These are phyloP conservation scores for Hymenoscyphus scutula DNA, from an alignment of 2,329 filamentous ascomycete genomes.

Conservation along the genomic window DNA sequence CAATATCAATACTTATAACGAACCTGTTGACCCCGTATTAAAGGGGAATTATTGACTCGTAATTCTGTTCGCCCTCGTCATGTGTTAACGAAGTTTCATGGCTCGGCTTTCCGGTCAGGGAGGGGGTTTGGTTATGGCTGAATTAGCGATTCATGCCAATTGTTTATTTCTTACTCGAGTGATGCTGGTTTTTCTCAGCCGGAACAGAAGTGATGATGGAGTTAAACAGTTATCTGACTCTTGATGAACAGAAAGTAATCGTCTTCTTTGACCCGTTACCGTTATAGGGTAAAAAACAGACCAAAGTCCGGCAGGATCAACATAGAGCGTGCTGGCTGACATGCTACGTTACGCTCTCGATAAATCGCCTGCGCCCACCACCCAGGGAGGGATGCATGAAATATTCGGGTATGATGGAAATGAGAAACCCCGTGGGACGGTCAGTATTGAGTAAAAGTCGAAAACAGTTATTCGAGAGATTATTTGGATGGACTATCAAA, in stretches of 20 bases:
- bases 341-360: constrained; percentile 3
- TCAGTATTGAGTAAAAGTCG: neutral
- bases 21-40: neutral
- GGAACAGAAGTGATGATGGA: neutral
- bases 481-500: neutral
- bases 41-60: neutral
- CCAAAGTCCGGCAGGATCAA: neutral
- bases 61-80: neutral
- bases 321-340: neutral
- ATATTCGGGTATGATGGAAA: neutral
- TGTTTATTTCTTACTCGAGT: neutral
- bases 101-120: neutral
- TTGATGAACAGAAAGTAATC: neutral
- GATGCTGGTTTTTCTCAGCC: too few relatives aligned
- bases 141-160: neutral
- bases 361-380: neutral
- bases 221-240: neutral
- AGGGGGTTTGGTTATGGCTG: neutral
- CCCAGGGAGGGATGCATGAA: neutral
- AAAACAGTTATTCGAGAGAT: neutral
- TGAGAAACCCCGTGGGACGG: neutral
- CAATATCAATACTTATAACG: neutral
- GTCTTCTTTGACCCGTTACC: neutral
- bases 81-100: neutral
- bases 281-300: neutral